Evolutionary conservation across 2,329 filamentous ascomycete genomes (phyloP).

Genomic region (Verticillium tricorpus): DNA sequence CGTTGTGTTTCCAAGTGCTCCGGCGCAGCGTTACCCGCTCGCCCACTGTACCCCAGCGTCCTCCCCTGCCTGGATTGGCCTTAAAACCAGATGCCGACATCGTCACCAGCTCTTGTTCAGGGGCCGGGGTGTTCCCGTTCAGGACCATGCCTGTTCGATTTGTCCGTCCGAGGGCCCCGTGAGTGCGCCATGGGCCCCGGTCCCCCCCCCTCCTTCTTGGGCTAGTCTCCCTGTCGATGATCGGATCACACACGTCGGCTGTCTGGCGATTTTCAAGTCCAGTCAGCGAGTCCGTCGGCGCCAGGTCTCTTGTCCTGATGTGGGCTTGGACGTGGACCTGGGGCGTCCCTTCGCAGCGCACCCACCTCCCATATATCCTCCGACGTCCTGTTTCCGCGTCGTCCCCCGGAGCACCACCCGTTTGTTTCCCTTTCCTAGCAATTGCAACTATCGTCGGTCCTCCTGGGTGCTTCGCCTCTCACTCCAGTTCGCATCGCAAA

Average conservation of each 20-base stretch:
- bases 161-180: neutral
- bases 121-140: neutral
- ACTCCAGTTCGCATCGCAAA: neutral
- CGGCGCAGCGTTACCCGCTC: neutral
- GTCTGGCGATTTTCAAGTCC: neutral
- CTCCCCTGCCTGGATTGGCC: neutral
- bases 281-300: neutral
- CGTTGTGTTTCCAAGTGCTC: neutral
- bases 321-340: neutral
- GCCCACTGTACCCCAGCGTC: neutral
- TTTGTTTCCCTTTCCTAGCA: neutral
- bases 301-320: neutral
- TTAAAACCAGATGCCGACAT: neutral
- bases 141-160: neutral
- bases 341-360: neutral
- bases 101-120: neutral
- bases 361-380: neutral
- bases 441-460: neutral
- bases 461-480: neutral
- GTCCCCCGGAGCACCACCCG: neutral
- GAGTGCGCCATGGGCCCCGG: neutral
- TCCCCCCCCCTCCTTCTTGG: neutral
- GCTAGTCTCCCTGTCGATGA: conserved; percentile 1
- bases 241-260: conserved; percentile 1
- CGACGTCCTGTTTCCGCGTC: neutral